Conservation (phyloP, 768 basidiomycete species). For the Lanmaoa pseudosensibilis region DNA sequence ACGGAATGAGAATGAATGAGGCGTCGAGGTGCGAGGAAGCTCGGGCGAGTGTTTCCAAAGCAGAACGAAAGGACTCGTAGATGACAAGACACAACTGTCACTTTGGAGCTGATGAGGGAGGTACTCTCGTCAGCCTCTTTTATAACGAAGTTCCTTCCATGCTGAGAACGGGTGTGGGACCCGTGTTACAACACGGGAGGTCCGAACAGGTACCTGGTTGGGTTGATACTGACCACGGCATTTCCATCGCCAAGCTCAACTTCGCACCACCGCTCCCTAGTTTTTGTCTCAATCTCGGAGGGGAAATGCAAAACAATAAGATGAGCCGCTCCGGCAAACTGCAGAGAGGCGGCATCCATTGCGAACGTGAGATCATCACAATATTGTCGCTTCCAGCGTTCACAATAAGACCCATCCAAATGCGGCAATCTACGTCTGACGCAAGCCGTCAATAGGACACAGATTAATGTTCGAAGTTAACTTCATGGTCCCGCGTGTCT, state of each 20-base stretch:
- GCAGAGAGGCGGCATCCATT: background rate
- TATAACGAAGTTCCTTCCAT: constrained; percentile 14
- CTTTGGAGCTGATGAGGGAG: constrained; percentile 4
- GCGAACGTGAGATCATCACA: constrained; percentile 6
- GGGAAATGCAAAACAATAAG: constrained; percentile 24
- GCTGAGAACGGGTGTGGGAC: background rate
- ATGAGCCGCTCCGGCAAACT: background rate
- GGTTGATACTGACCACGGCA: background rate
- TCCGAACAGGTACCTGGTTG: background rate
- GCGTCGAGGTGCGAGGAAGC: background rate
- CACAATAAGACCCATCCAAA: constrained; percentile 25
- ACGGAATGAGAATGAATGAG: background rate
- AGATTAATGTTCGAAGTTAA: constrained; percentile 10
- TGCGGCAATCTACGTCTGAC: constrained; percentile 6
- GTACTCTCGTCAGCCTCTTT: constrained; percentile 3
- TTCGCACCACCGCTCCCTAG: background rate
- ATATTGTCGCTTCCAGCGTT: background rate
- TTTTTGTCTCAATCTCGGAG: background rate
- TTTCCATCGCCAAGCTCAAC: background rate
- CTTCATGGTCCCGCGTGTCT: background rate
- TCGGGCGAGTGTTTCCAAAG: background rate
- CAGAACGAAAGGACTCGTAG: background rate
- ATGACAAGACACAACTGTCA: background rate
- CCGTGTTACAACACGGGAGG: background rate
- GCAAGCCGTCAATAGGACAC: no score